Conservation (phyloP, 1,284 basidiomycete species). For the Cryptococcus amylolentus region DNA sequence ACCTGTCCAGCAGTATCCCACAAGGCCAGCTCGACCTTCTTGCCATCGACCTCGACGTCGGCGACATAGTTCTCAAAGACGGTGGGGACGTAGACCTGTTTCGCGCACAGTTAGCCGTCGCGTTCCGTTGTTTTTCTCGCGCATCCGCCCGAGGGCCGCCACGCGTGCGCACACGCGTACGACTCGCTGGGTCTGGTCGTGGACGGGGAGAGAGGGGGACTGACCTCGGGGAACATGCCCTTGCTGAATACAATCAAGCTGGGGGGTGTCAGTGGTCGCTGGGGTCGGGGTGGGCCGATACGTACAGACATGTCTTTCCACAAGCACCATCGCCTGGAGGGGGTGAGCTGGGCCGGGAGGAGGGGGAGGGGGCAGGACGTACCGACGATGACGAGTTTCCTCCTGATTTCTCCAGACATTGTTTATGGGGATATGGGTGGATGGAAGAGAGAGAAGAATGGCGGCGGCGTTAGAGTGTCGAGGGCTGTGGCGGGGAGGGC, state of each 20-base stretch:
- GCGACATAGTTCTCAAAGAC: slow-evolving; percentile 84
- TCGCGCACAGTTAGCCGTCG: no score
- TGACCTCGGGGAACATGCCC: slow-evolving; percentile 88
- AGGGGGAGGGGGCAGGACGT: slow-evolving; percentile 15
- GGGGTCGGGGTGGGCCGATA: slow-evolving; percentile 1
- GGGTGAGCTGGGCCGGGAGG: not conserved
- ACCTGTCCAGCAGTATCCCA: slow-evolving; percentile 97
- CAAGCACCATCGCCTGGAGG: slow-evolving; percentile 53
- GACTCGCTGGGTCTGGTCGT: not conserved
- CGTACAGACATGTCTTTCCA: slow-evolving; percentile 57
- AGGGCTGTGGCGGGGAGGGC: not conserved
- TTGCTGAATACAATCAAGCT: slow-evolving; percentile 60
- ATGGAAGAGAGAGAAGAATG: not conserved
- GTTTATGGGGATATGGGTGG: slow-evolving; percentile 6
- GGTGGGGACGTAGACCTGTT: slow-evolving; percentile 83
- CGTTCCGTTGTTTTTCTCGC: not conserved
- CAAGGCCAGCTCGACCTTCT: slow-evolving; percentile 85
- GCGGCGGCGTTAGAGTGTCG: not conserved
- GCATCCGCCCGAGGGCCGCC: not conserved
- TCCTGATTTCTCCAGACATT: slow-evolving; percentile 50
- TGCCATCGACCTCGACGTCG: slow-evolving; percentile 85
- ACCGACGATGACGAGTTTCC: slow-evolving; percentile 53
- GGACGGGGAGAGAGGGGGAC: slow-evolving; percentile 20
- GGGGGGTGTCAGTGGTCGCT: slow-evolving; percentile 7
- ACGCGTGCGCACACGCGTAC: not conserved